These are phyloP conservation scores for Penicillium antarcticum DNA, from an alignment of 495 filamentous ascomycete species.

Conservation along the genomic window DNA sequence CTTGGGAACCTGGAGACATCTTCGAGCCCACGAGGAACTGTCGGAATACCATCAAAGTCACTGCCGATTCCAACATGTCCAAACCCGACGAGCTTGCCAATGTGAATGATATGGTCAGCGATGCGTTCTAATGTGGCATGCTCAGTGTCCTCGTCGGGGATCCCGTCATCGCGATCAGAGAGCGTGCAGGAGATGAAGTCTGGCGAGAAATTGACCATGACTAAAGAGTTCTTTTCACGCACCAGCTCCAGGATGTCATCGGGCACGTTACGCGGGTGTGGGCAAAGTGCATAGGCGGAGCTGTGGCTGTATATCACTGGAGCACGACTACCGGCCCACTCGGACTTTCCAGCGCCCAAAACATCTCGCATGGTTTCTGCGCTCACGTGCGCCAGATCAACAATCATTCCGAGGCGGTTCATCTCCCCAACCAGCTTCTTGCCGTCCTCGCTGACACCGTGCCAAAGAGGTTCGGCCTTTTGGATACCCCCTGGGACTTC, in stretches of 20 bases:
- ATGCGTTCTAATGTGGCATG: conserved; percentile 79
- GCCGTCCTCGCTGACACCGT: conserved; percentile 70
- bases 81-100: conserved; percentile 54
- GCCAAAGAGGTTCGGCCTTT: conserved; percentile 47
- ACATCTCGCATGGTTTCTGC: conserved; percentile 55
- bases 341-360: conserved; percentile 41
- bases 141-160: conserved; percentile 47
- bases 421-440: conserved; percentile 55
- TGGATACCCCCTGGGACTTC: conserved; percentile 42
- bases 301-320: conserved; percentile 60
- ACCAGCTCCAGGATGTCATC: conserved; percentile 57
- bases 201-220: conserved; percentile 65
- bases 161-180: conserved; percentile 40
- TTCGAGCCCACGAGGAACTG: conserved; percentile 49
- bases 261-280: conserved; percentile 57
- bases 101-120: conserved; percentile 60
- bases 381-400: conserved; percentile 55
- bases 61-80: conserved; percentile 61
- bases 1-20: conserved; percentile 85
- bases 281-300: conserved; percentile 49
- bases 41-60: conserved; percentile 60
- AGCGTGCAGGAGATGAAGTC: conserved; percentile 66
- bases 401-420: conserved; percentile 52
- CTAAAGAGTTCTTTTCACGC: conserved; percentile 49
- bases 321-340: conserved; percentile 42